These are phyloP conservation scores for Neurospora sp. DNA, from an alignment of 495 filamentous ascomycete species.

Conservation along the genomic window DNA sequence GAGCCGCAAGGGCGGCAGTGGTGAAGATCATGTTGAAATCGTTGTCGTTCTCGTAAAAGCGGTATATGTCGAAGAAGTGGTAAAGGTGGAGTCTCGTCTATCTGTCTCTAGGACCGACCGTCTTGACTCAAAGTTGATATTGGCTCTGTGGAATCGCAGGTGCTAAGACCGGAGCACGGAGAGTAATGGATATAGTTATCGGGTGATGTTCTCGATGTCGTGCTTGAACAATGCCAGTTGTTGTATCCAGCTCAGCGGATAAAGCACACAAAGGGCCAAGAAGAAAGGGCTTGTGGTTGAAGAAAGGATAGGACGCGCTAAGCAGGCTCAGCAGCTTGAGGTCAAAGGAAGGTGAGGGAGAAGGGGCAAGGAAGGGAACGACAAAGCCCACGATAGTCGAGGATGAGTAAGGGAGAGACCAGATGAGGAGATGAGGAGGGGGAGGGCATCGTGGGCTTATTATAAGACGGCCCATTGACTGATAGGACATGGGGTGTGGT, in stretches of 20 bases:
- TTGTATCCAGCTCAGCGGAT: background rate
- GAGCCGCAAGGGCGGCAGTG: constrained; percentile 13
- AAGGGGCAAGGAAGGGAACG: constrained; percentile 9
- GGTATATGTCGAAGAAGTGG: background rate
- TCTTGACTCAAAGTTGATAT: background rate
- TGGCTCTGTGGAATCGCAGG: background rate
- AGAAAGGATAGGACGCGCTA: constrained; percentile 13
- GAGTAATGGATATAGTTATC: background rate
- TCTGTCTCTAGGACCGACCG: constrained; percentile 5
- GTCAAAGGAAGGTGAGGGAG: constrained; percentile 4
- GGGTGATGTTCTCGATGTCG: background rate
- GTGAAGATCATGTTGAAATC: constrained; percentile 20
- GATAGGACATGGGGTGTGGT: background rate
- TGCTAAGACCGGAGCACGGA: background rate
- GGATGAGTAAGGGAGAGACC: background rate
- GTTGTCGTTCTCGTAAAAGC: background rate
- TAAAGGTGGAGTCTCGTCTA: background rate
- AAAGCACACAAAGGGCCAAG: background rate
- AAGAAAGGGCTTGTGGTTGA: constrained; percentile 1
- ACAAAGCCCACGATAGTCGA: constrained; percentile 1
- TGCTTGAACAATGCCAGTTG: background rate
- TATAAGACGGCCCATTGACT: background rate
- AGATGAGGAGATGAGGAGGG: background rate
- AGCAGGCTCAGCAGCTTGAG: constrained; percentile 8
- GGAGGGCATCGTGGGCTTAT: background rate